Conservation (phyloP, 176 grass and related monocot species). For the Oryza glumipatula region DNA sequence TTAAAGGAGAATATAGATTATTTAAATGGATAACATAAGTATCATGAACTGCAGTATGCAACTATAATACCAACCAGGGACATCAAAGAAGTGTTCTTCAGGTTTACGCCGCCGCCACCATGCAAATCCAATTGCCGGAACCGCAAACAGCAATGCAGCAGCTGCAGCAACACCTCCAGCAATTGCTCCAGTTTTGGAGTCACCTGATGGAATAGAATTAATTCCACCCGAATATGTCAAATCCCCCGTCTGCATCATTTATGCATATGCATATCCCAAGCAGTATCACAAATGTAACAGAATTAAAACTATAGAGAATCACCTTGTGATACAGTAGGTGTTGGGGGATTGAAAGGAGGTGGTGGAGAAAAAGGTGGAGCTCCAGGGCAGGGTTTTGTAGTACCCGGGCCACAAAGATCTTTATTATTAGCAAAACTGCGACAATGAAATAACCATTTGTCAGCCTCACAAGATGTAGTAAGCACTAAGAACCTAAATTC, state of each 20-base stretch:
- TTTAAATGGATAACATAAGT: slow-evolving; percentile 33
- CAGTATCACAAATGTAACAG: slow-evolving; percentile 3
- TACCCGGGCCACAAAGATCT: slow-evolving; percentile 71
- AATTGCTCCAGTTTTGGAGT: slow-evolving; percentile 67
- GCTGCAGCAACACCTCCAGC: slow-evolving; percentile 80
- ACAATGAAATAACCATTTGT: slow-evolving; percentile 25
- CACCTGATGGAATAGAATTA: slow-evolving; percentile 30
- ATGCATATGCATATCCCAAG: slow-evolving; percentile 5
- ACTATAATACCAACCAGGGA: slow-evolving; percentile 64
- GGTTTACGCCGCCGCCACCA: slow-evolving; percentile 75
- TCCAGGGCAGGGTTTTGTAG: slow-evolving; percentile 63
- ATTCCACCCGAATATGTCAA: slow-evolving; percentile 27
- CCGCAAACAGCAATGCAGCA: slow-evolving; percentile 68
- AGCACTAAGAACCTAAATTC: slow-evolving; percentile 27
- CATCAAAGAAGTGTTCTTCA: slow-evolving; percentile 85
- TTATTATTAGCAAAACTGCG: slow-evolving; percentile 77
- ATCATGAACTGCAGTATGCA: not conserved
- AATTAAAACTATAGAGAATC: slow-evolving; percentile 25
- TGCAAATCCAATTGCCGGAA: slow-evolving; percentile 73
- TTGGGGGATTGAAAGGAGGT: slow-evolving; percentile 60
- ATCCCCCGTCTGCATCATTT: slow-evolving; percentile 10
- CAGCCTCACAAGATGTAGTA: slow-evolving; percentile 19
- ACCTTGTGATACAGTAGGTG: slow-evolving; percentile 47
- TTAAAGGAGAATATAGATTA: slow-evolving; percentile 34
- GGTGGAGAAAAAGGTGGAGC: slow-evolving; percentile 81